A percentile compares a stretch with the other conserved stretches of the same genome.
Evolutionary conservation across 441 rosid species (phyloP).

Genomic region (Erodium trifolium): DNA sequence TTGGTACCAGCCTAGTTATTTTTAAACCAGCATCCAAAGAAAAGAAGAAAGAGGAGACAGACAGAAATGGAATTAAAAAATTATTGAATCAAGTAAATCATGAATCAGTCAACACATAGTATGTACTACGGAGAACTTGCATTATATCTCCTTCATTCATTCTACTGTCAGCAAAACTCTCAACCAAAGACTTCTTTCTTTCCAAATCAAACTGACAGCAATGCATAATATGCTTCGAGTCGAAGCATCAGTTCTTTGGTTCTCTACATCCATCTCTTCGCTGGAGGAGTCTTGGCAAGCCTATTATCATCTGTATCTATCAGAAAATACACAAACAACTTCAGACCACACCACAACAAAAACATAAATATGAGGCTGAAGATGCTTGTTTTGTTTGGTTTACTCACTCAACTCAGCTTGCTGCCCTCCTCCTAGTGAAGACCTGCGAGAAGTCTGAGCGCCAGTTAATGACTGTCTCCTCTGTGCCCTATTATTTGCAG

Average conservation of each 20-base stretch:
- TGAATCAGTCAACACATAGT: neutral
- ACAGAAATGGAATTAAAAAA: too few relatives aligned
- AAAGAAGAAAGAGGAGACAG: too few relatives aligned
- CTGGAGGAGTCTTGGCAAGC: constrained; percentile 73
- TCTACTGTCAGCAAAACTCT: neutral
- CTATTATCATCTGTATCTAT: constrained; percentile 36
- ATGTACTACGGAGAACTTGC: neutral
- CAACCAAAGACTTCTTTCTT: neutral
- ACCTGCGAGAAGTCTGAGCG: constrained; percentile 43
- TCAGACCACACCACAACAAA: constrained; percentile 3
- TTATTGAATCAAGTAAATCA: neutral
- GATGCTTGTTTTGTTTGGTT: neutral
- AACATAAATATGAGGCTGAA: neutral
- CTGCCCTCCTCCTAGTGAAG: constrained; percentile 65
- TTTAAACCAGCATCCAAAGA: too few relatives aligned
- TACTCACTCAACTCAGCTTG: constrained; percentile 43
- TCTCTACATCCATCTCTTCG: constrained; percentile 38
- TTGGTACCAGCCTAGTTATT: too few relatives aligned
- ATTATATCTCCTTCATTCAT: neutral
- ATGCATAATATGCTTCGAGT: constrained; percentile 36
- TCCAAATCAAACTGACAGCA: neutral
- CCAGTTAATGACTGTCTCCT: constrained; percentile 82
- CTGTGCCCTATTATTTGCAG: constrained; percentile 38
- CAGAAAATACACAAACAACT: constrained; percentile 9
- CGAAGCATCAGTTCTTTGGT: constrained; percentile 24